A percentile compares a stretch with the other conserved stretches of the same genome.
These are phyloP conservation scores for Primulina eburnea DNA, from an alignment of 257 asterid genomes.

Conservation along the genomic window DNA sequence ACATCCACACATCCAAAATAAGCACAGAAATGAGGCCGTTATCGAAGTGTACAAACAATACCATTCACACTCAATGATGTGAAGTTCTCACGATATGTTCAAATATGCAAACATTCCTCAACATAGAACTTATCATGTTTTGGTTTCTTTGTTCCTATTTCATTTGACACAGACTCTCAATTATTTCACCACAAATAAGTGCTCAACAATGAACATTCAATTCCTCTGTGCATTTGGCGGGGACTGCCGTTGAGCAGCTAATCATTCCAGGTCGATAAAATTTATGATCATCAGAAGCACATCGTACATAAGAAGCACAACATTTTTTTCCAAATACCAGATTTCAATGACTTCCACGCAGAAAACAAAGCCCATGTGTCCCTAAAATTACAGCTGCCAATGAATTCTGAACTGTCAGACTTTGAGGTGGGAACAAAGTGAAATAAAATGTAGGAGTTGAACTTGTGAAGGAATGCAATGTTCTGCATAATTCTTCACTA, in stretches of 20 bases:
- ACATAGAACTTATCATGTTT: constrained; percentile 2
- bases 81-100: neutral
- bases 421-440: constrained; percentile 2
- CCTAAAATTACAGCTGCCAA: neutral
- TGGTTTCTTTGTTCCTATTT: constrained; percentile 1
- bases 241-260: constrained; percentile 10
- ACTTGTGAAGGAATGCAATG: neutral
- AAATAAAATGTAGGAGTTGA: neutral
- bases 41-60: constrained; percentile 2
- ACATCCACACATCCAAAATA: constrained; percentile 17
- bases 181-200: constrained; percentile 11
- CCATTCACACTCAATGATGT: constrained; percentile 6
- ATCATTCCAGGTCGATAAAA: neutral
- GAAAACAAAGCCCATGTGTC: neutral
- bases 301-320: neutral
- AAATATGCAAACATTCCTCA: neutral
- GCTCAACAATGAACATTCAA: neutral
- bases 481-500: neutral
- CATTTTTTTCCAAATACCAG: neutral
- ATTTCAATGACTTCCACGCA: constrained; percentile 2
- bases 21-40: constrained; percentile 10
- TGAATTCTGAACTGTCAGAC: constrained; percentile 14
- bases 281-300: too few relatives aligned
- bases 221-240: neutral
- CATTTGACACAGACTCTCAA: constrained; percentile 6